Base-by-base conservation (phyloP, 331 rosid genomes). In the Dryas integrifolia region DNA sequence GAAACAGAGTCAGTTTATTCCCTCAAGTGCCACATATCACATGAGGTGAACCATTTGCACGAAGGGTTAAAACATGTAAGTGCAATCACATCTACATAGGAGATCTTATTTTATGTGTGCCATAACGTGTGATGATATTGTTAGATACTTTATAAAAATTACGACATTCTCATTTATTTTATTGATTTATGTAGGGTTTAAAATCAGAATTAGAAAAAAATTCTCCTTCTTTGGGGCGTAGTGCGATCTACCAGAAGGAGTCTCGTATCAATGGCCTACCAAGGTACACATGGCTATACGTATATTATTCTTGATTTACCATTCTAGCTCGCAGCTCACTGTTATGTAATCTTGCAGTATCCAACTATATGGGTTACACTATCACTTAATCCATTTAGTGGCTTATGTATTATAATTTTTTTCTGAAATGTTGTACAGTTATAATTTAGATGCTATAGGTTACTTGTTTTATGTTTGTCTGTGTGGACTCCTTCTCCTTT, bases 21-120 rank as follows among this genome's bases (percentile, higher is more conserved):
- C 49, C 98, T 95, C 68, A 95, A 95, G 81, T 95, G 99, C 85
- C 98, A 95, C 88, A 95, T 95, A 84, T 95, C 98, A 0, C 99
- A 95, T 0, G 99, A 95, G 69, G 99, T 95, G 85, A 95, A 95
- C 88, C 99, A 95, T 87, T 83, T 95, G 86, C 92, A 86, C 62
- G 99, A 95, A 88, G 99, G 99, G 72, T 79, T 95, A 75, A 92
- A 95, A 80, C 98, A 95, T 83, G 99, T 95, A 82, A 90, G 98
- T 83, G 48, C 26, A 48, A 55, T 64, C 56, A 53, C 47, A 44
- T 72, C 49, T 74, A 8, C 38, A n/a, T 35, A 67, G 48, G 64
- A 66, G 50, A 21, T 70, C 58, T 45, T 66, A 44, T 14, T 15
- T 73, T 52, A 45, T 46, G 26, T 30, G 44, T 3, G 9, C 69